Evolutionary conservation across 2,329 filamentous ascomycete species (phyloP), one percentile per base, ranked within the genome.

Genomic region (Botrytis hyacinthi): DNA sequence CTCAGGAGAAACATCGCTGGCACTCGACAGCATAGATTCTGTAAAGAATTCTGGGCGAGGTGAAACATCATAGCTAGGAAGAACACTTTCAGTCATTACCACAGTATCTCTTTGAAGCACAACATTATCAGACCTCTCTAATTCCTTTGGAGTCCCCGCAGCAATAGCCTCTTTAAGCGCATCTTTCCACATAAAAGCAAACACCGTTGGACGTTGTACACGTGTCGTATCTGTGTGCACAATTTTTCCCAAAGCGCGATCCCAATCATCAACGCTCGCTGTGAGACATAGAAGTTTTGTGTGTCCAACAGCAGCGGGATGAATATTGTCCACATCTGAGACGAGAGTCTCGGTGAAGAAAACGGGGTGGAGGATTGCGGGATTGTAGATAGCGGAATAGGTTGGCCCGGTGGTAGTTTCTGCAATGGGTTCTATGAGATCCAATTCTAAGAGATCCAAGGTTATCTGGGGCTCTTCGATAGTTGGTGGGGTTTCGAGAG

Each of bases 211-310:
- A 29, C 77, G 76, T 44, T 74, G 74, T 7, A 79, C n/a, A 32
- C 67, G 69, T 37, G 72, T 71, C 46, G 70, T 67, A 3, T 74
- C 72, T 14, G 54, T 72, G 6, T 71, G 63, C 26, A 76, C 68
- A n/a, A 75, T 76, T 40, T 75, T 65, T 37, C 72, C 59, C 12
- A 79, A 72, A 26, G 77, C 77, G 32, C 75, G 65, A 51, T 77
- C 73, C 78, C 77, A 80, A 59, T 77, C 74, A 2, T 72, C 35
- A 22, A 70, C 57, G 16, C 62, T 76, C 10, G 74, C 61, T 16
- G 67, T 60, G 1, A 67, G 71, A 57, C 48, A 71, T 51, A 46
- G 59, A 6, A 73, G 54, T 18, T 60, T 59, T 20, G 46, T 42
- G 22, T 76, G 70, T 59, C 74, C 76, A 16, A 74, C 71, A 32